Conservation (phyloP, 1,284 basidiomycete species). For the Ganoderma sinense region DNA sequence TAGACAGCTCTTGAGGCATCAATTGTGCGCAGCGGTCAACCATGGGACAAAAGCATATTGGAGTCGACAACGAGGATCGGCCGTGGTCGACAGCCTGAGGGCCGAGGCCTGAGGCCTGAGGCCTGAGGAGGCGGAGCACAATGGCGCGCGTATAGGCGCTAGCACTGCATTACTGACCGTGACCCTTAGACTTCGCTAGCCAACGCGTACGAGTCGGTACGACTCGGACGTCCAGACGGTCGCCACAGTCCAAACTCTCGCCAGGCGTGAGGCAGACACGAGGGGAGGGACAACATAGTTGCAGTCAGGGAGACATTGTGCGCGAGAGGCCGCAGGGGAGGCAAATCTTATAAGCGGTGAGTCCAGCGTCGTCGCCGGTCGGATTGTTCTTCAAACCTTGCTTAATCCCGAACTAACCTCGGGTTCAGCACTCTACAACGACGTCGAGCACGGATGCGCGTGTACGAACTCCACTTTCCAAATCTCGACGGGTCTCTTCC, state of each 20-base stretch:
- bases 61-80: not conserved
- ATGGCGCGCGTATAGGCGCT: not conserved
- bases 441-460: not conserved
- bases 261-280: not conserved
- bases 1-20: not conserved
- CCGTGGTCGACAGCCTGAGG: not conserved
- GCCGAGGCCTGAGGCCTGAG: no score
- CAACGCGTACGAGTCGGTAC: no score
- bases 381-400: constrained; percentile 10
- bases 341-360: constrained; percentile 8
- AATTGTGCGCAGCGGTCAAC: not conserved
- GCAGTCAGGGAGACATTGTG: not conserved
- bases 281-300: not conserved
- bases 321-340: not conserved
- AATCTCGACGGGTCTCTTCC: constrained; percentile 2
- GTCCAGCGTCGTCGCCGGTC: not conserved
- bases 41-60: not conserved
- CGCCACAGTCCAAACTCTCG: not conserved
- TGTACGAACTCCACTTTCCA: not conserved
- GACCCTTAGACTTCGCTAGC: not conserved
- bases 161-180: not conserved
- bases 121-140: not conserved
- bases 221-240: not conserved
- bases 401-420: constrained; percentile 18
- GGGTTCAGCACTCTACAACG: constrained; percentile 1